These are phyloP conservation scores for Apiotrichum brassicae DNA, from an alignment of 1,284 basidiomycete genomes.

Conservation along the genomic window DNA sequence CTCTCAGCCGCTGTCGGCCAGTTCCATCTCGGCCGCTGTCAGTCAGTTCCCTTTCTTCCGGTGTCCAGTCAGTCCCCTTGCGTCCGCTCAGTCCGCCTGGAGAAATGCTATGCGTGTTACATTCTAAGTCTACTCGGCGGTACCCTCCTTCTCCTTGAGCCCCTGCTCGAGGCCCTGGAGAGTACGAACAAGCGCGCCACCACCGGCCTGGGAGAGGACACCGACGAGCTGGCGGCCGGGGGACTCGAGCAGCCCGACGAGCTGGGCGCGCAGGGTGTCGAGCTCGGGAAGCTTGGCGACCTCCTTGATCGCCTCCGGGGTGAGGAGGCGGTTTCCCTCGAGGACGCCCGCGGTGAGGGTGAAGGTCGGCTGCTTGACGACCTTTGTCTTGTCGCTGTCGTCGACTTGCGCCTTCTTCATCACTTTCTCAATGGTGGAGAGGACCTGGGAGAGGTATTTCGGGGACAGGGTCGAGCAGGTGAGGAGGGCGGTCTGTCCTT, in stretches of 20 bases:
- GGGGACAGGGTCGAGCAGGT: conserved; percentile 44
- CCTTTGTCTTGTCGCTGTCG: conserved; percentile 19
- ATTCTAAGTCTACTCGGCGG: conserved; percentile 11
- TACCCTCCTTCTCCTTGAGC: conserved; percentile 31
- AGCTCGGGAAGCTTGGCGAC: conserved; percentile 44
- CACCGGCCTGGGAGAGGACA: conserved; percentile 37
- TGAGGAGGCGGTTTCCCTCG: conserved; percentile 35
- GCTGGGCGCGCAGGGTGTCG: conserved; percentile 41
- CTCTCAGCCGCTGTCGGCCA: no score
- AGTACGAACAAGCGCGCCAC: conserved; percentile 44
- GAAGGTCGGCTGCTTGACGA: conserved; percentile 34
- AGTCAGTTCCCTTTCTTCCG: no score
- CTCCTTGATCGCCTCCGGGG: conserved; percentile 21
- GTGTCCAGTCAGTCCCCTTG: no score
- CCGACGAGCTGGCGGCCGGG: conserved; percentile 40
- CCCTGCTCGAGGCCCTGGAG: conserved; percentile 43
- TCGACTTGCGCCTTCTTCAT: conserved; percentile 22
- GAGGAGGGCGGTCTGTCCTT: conserved; percentile 37
- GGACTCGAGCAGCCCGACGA: conserved; percentile 46
- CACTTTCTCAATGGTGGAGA: conserved; percentile 33
- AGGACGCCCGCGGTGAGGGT: conserved; percentile 43
- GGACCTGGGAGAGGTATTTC: conserved; percentile 37
- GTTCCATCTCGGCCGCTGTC: no score
- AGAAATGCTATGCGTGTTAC: conserved; percentile 17
- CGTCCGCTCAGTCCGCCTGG: not conserved